A percentile compares a stretch with the other conserved stretches of the same genome.
Evolutionary conservation across 352 stramenopile species (phyloP).

Genomic region (Phytopythium montanum): DNA sequence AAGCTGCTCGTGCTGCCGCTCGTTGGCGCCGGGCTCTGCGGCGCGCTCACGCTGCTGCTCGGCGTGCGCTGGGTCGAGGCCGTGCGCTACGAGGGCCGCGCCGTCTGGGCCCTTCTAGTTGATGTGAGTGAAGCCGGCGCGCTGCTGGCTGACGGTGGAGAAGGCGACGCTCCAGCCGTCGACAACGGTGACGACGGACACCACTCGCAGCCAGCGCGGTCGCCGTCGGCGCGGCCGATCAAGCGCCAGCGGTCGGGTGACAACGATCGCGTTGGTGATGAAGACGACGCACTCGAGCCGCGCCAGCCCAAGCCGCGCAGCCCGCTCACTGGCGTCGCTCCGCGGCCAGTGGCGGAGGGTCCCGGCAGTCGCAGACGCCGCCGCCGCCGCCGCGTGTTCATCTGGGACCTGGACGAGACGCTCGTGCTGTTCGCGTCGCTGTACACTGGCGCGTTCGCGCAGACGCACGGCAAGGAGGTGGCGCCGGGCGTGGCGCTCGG

Average conservation of each 20-base stretch:
- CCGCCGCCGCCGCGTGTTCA: conserved; percentile 47
- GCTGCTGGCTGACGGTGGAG: too few species aligned
- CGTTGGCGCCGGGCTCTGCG: conserved; percentile 61
- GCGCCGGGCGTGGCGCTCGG: conserved; percentile 55
- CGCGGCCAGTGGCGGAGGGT: neutral
- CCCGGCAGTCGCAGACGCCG: neutral
- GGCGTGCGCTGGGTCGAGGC: conserved; percentile 61
- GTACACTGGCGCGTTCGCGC: conserved; percentile 70
- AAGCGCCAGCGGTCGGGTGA: conserved; percentile 32
- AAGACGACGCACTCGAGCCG: neutral
- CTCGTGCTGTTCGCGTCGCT: conserved; percentile 79
- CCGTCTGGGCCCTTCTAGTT: conserved; percentile 4
- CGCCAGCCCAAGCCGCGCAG: neutral
- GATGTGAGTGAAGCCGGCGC: too few species aligned
- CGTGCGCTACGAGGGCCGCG: conserved; percentile 19
- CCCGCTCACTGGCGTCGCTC: neutral
- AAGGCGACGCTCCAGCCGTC: conserved; percentile 1
- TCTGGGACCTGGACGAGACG: conserved; percentile 85
- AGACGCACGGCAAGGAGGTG: conserved; percentile 54
- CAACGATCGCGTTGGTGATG: neutral
- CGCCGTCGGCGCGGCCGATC: conserved; percentile 21
- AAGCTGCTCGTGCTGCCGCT: conserved; percentile 61
- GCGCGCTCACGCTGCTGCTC: conserved; percentile 42
- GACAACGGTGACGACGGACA: conserved; percentile 10
- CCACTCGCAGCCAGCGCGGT: conserved; percentile 4